A percentile compares a stretch with the other conserved stretches of the same genome.
Conservation (phyloP, 1,139 yeast species). For the Nematodospora anomalae region DNA sequence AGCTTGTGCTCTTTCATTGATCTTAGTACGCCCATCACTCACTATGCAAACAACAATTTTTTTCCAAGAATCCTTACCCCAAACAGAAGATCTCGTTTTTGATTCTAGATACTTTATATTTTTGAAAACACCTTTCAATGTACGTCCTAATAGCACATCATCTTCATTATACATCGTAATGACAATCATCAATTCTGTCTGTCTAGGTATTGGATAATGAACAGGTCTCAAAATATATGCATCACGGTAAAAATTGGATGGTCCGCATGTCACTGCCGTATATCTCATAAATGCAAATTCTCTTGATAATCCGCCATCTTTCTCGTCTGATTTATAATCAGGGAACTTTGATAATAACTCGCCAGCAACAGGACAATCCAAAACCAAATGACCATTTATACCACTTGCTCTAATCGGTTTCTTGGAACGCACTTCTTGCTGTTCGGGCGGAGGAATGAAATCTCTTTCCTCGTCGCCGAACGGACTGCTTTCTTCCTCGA, state of each 20-base stretch:
- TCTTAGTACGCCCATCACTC: conserved; percentile 49
- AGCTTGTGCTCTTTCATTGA: conserved; percentile 50
- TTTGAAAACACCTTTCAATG: conserved; percentile 49
- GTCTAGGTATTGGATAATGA: conserved; percentile 46
- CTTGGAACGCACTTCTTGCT: conserved; percentile 36
- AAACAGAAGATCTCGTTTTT: conserved; percentile 39
- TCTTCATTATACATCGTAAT: conserved; percentile 53
- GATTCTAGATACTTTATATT: conserved; percentile 50
- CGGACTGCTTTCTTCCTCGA: conserved; percentile 25
- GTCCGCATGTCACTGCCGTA: conserved; percentile 53
- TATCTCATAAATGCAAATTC: conserved; percentile 52
- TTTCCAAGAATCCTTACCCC: conserved; percentile 54
- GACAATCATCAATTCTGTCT: conserved; percentile 49
- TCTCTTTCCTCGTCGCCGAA: conserved; percentile 31
- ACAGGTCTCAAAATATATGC: conserved; percentile 48
- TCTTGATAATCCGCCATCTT: conserved; percentile 45
- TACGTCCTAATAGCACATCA: conserved; percentile 46
- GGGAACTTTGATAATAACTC: conserved; percentile 47
- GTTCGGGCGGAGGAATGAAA: conserved; percentile 30
- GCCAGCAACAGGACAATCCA: conserved; percentile 52
- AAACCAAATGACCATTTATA: conserved; percentile 48
- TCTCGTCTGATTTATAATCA: conserved; percentile 33
- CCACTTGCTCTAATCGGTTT: conserved; percentile 44
- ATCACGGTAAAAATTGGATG: conserved; percentile 46
- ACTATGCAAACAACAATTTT: conserved; percentile 50